Conservation (phyloP, 352 stramenopile species). For the Globisporangium canariense region DNA sequence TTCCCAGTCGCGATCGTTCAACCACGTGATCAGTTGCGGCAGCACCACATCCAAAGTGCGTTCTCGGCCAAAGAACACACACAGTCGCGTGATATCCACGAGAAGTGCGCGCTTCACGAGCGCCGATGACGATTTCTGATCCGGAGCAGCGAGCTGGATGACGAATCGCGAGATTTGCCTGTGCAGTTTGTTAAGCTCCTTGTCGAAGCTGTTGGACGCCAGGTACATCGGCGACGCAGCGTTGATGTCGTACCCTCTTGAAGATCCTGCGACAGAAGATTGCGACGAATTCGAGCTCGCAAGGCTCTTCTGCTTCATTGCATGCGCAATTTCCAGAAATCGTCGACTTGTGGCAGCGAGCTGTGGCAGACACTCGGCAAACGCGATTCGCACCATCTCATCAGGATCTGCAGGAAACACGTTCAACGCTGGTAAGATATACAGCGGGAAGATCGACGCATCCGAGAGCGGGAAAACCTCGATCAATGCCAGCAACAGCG, state of each 20-base stretch:
- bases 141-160: slow-evolving; percentile 89
- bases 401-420: slow-evolving; percentile 89
- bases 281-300: slow-evolving; percentile 38
- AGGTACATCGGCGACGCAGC: slow-evolving; percentile 37
- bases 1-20: slow-evolving; percentile 95
- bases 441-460: slow-evolving; percentile 95
- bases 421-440: slow-evolving; percentile 93
- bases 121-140: slow-evolving; percentile 89
- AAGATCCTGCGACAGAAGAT: slow-evolving; percentile 21
- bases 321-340: slow-evolving; percentile 93
- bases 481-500: slow-evolving; percentile 88
- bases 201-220: slow-evolving; percentile 89
- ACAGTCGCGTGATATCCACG: slow-evolving; percentile 93
- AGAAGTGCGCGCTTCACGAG: slow-evolving; percentile 94
- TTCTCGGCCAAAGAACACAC: slow-evolving; percentile 96
- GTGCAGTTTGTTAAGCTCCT: slow-evolving; percentile 89
- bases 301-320: slow-evolving; percentile 75
- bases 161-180: slow-evolving; percentile 94
- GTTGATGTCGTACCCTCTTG: slow-evolving; percentile 33
- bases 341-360: slow-evolving; percentile 91
- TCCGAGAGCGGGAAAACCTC: slow-evolving; percentile 93
- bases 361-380: slow-evolving; percentile 91
- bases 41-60: slow-evolving; percentile 94
- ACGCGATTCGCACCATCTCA: slow-evolving; percentile 93
- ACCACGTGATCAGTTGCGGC: slow-evolving; percentile 95